These are phyloP conservation scores for Smallanthus sonchifolius DNA, from an alignment of 129 eudicot genomes.

Conservation along the genomic window DNA sequence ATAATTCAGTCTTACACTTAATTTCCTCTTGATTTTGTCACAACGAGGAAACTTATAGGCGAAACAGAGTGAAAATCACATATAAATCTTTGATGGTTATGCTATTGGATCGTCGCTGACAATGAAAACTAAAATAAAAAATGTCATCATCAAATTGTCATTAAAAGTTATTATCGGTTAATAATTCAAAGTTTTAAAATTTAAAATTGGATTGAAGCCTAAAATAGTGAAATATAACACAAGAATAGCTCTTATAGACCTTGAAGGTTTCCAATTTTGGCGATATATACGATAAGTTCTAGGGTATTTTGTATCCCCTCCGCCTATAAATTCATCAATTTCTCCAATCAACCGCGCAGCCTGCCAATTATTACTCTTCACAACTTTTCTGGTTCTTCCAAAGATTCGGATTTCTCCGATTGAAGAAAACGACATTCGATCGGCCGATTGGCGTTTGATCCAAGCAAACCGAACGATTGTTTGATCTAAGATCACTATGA, in stretches of 20 bases:
- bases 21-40: too few relatives aligned
- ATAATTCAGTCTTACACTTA: too few relatives aligned
- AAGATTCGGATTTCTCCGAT: constrained; percentile 19
- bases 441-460: constrained; percentile 16
- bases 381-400: constrained; percentile 11
- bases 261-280: background rate
- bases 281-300: constrained; percentile 13
- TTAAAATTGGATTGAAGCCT: background rate
- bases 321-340: constrained; percentile 18
- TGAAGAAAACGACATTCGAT: constrained; percentile 19
- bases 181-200: too few relatives aligned
- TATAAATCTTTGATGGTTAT: too few relatives aligned
- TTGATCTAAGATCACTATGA: constrained; percentile 10
- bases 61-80: too few relatives aligned
- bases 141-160: too few relatives aligned
- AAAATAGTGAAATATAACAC: background rate
- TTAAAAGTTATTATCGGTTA: too few relatives aligned
- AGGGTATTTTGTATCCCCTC: background rate
- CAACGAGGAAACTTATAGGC: too few relatives aligned
- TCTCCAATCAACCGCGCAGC: constrained; percentile 2
- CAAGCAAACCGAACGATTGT: constrained; percentile 17
- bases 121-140: too few relatives aligned
- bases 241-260: background rate
- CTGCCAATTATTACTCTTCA: constrained; percentile 9
- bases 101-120: too few relatives aligned